Evolutionary conservation across 2,329 filamentous ascomycete species (phyloP).

Genomic region (Clathrospora elynae): DNA sequence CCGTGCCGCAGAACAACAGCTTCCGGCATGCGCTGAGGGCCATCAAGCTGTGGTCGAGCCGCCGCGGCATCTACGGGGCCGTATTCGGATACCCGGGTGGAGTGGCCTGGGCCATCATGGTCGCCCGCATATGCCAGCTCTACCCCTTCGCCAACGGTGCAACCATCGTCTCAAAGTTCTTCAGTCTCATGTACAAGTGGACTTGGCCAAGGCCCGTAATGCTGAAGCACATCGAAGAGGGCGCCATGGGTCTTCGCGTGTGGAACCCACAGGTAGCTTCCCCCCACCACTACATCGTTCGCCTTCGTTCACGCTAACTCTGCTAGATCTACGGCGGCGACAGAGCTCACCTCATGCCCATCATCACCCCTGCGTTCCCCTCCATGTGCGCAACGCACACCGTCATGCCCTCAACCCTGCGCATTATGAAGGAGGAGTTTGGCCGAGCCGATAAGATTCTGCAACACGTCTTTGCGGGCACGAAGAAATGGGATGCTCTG

Average conservation of each 20-base stretch:
- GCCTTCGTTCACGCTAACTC: conserved; percentile 21
- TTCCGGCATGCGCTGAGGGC: conserved; percentile 88
- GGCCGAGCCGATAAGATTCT: conserved; percentile 77
- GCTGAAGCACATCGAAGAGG: conserved; percentile 84
- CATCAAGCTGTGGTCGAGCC: conserved; percentile 95
- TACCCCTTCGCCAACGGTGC: conserved; percentile 92
- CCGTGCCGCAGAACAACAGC: conserved; percentile 87
- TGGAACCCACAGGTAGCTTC: conserved; percentile 85
- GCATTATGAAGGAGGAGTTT: conserved; percentile 82
- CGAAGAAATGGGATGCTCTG: conserved; percentile 81
- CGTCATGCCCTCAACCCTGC: conserved; percentile 82
- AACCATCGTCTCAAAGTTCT: conserved; percentile 91
- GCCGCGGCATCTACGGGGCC: conserved; percentile 90
- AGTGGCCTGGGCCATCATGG: conserved; percentile 97
- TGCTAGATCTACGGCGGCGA: conserved; percentile 77
- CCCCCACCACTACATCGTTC: not conserved
- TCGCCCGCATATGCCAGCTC: conserved; percentile 92
- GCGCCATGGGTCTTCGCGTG: conserved; percentile 78
- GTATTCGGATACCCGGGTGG: conserved; percentile 96
- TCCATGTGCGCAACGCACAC: conserved; percentile 99
- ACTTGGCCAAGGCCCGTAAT: conserved; percentile 93
- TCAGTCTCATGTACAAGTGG: conserved; percentile 88
- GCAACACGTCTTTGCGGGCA: conserved; percentile 77
- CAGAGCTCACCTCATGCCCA: conserved; percentile 89
- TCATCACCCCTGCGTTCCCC: conserved; percentile 96